These are phyloP conservation scores for Alternaria tenuissima DNA, from an alignment of 2,329 filamentous ascomycete genomes.

Conservation along the genomic window DNA sequence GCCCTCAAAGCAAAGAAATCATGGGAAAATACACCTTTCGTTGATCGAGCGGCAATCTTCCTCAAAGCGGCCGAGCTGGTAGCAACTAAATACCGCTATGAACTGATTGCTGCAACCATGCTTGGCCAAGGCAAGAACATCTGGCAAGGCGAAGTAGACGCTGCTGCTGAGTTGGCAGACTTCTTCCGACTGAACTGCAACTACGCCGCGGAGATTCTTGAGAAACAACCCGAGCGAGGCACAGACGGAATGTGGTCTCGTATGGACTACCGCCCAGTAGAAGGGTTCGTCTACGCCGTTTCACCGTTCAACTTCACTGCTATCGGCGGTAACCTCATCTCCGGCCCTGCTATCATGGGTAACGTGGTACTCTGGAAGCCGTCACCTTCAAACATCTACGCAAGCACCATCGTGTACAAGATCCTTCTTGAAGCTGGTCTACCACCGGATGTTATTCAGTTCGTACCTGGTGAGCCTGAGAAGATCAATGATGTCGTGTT, in stretches of 20 bases:
- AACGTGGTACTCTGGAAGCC: slow-evolving; percentile 98
- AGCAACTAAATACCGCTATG: slow-evolving; percentile 88
- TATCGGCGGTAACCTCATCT: slow-evolving; percentile 85
- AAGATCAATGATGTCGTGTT: slow-evolving; percentile 81
- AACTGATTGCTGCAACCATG: slow-evolving; percentile 94
- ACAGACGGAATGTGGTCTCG: slow-evolving; percentile 84
- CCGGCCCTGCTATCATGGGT: slow-evolving; percentile 83
- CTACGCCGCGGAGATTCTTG: slow-evolving; percentile 88
- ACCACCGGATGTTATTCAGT: slow-evolving; percentile 87
- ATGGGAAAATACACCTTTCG: slow-evolving; percentile 87
- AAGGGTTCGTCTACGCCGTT: slow-evolving; percentile 93
- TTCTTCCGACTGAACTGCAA: slow-evolving; percentile 92
- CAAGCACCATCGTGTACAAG: slow-evolving; percentile 86
- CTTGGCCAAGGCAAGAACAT: slow-evolving; percentile 96
- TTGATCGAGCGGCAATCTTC: slow-evolving; percentile 89
- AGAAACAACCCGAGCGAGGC: slow-evolving; percentile 83
- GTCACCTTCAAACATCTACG: slow-evolving; percentile 81
- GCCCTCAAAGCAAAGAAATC: slow-evolving; percentile 82
- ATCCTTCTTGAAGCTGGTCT: slow-evolving; percentile 92
- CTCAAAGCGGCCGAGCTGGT: slow-evolving; percentile 93
- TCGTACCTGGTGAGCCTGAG: slow-evolving; percentile 85
- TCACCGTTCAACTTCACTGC: slow-evolving; percentile 97
- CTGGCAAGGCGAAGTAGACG: slow-evolving; percentile 97
- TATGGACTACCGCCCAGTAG: slow-evolving; percentile 84
- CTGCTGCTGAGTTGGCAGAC: slow-evolving; percentile 88